Evolutionary conservation across 441 rosid species (phyloP).

Genomic region (Gossypium schwendimanii): DNA sequence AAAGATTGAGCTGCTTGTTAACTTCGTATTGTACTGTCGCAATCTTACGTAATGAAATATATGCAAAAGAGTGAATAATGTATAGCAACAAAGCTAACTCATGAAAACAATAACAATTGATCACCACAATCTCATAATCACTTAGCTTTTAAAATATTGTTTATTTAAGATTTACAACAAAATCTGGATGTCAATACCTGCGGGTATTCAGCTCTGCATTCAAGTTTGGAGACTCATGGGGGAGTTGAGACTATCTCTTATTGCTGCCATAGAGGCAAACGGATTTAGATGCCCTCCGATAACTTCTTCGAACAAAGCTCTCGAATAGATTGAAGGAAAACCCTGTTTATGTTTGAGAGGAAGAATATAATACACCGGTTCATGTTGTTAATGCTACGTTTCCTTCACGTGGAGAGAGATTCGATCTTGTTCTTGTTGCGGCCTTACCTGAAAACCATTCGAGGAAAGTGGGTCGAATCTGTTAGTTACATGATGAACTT

Average conservation of each 20-base stretch:
- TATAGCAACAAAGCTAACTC: no score
- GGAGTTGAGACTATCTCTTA: neutral
- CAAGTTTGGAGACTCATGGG: neutral
- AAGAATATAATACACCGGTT: neutral
- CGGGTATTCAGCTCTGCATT: neutral
- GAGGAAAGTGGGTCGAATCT: slow-evolving; percentile 8
- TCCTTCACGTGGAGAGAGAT: slow-evolving; percentile 19
- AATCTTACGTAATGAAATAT: no score
- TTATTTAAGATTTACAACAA: neutral
- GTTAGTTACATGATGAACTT: neutral
- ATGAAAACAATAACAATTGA: no score
- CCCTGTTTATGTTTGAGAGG: neutral
- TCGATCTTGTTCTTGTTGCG: slow-evolving; percentile 19
- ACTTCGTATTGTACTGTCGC: no score
- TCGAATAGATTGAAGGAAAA: neutral
- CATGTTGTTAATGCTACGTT: slow-evolving; percentile 26
- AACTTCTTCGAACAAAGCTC: neutral
- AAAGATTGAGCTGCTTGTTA: no score
- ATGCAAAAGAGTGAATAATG: no score
- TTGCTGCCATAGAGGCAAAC: neutral
- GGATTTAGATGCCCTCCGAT: neutral
- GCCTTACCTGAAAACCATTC: slow-evolving; percentile 31
- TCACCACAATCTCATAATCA: no score
- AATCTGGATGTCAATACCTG: neutral
- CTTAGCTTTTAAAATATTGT: neutral